Conservation (phyloP, 345 rosid species). For the Salix brachista region DNA sequence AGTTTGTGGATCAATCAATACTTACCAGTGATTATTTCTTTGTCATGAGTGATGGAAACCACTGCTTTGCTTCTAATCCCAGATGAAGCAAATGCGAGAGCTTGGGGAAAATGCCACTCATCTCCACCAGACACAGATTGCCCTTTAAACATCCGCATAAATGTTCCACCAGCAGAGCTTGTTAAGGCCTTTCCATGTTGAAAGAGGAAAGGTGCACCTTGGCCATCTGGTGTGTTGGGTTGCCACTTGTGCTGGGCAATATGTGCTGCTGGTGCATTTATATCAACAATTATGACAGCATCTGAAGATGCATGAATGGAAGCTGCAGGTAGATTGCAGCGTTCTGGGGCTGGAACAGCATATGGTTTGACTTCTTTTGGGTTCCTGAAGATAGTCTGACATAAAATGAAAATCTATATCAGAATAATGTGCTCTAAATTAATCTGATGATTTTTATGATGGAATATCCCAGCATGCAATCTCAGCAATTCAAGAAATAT, state of each 20-base stretch:
- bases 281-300: constrained; percentile 66
- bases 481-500: neutral
- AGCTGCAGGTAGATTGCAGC: constrained; percentile 95
- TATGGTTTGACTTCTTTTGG: constrained; percentile 82
- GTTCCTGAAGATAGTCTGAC: constrained; percentile 89
- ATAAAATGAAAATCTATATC: constrained; percentile 10
- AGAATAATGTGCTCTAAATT: constrained; percentile 5
- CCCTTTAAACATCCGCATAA: constrained; percentile 92
- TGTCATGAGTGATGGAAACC: constrained; percentile 73
- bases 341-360: constrained; percentile 68
- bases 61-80: constrained; percentile 77
- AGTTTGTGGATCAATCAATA: neutral
- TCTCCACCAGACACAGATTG: constrained; percentile 54
- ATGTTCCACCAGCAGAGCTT: constrained; percentile 62
- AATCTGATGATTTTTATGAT: neutral
- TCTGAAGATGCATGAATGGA: constrained; percentile 88
- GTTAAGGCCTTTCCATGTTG: constrained; percentile 74
- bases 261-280: constrained; percentile 88
- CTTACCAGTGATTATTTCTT: constrained; percentile 83
- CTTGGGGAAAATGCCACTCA: constrained; percentile 85
- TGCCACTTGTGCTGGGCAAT: constrained; percentile 94
- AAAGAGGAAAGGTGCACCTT: constrained; percentile 89
- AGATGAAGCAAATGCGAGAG: constrained; percentile 79
- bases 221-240: constrained; percentile 94
- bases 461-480: constrained; percentile 7